Percentiles rank a stretch among this genome's conserved stretches.
Conservation (phyloP, 2,329 filamentous ascomycete genomes). For the Epichloe hybrida region DNA sequence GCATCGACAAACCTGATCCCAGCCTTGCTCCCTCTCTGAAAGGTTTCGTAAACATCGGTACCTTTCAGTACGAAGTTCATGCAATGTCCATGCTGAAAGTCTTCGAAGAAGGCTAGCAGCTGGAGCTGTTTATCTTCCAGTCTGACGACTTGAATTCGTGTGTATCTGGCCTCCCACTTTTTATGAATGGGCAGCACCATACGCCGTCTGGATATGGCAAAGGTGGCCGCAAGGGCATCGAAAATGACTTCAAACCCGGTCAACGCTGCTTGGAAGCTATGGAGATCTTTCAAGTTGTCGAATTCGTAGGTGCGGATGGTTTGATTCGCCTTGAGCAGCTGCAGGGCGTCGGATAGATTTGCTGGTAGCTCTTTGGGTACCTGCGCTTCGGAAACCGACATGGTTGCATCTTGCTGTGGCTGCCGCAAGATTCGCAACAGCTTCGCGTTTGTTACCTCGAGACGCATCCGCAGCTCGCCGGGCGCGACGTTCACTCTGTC, state of each 20-base stretch:
- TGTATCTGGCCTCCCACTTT: constrained; percentile 76
- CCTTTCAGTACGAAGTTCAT: constrained; percentile 81
- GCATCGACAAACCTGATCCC: constrained; percentile 74
- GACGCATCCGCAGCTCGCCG: constrained; percentile 55
- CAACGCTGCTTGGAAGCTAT: constrained; percentile 64
- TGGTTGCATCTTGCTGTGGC: constrained; percentile 62
- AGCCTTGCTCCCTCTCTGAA: constrained; percentile 49
- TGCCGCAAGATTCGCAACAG: constrained; percentile 56
- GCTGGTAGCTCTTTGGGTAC: constrained; percentile 47
- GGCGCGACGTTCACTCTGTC: constrained; percentile 73
- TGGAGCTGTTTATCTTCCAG: constrained; percentile 63
- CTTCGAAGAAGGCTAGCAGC: constrained; percentile 74
- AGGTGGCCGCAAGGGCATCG: constrained; percentile 56
- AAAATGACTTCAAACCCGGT: constrained; percentile 70
- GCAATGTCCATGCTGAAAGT: constrained; percentile 73
- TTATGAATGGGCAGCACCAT: constrained; percentile 92
- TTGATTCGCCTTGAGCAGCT: constrained; percentile 39
- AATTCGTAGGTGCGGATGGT: constrained; percentile 65
- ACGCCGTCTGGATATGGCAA: constrained; percentile 69
- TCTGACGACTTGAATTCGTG: constrained; percentile 63
- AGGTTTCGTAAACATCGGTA: constrained; percentile 68
- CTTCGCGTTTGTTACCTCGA: constrained; percentile 49
- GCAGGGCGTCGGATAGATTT: constrained; percentile 50
- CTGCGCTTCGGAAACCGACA: constrained; percentile 58
- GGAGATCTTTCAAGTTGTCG: constrained; percentile 52